Conservation (phyloP, 179 eudicot species). For the Gypsophila paniculata region DNA sequence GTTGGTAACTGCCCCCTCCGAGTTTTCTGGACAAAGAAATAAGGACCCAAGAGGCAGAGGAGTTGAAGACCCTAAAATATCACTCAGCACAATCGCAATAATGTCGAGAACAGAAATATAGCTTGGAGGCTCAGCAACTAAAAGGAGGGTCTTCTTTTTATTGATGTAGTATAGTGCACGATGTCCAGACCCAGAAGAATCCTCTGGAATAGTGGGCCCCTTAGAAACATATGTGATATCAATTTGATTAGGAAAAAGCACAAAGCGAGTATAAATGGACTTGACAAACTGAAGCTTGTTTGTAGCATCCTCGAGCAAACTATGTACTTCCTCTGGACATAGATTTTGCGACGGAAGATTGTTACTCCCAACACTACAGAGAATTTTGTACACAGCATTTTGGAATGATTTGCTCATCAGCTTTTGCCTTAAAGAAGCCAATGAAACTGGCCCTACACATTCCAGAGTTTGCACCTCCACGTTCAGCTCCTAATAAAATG, state of each 20-base stretch:
- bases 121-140: constrained; percentile 84
- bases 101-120: constrained; percentile 69
- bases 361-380: constrained; percentile 38
- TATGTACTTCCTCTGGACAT: constrained; percentile 34
- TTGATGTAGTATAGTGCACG: constrained; percentile 72
- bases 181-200: constrained; percentile 51
- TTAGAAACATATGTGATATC: constrained; percentile 61
- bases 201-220: constrained; percentile 58
- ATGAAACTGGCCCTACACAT: constrained; percentile 52
- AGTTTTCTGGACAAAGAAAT: constrained; percentile 66
- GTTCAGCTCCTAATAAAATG: constrained; percentile 56
- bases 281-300: constrained; percentile 68
- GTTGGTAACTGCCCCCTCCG: constrained; percentile 60
- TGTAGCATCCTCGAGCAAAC: constrained; percentile 48
- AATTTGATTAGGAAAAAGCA: constrained; percentile 63
- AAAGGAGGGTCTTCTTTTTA: constrained; percentile 37
- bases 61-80: constrained; percentile 60
- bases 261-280: constrained; percentile 66
- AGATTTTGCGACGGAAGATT: constrained; percentile 32
- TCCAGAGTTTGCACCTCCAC: constrained; percentile 47
- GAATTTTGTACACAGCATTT: constrained; percentile 58
- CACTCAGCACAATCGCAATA: constrained; percentile 66
- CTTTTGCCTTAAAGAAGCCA: constrained; percentile 53
- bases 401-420: constrained; percentile 73
- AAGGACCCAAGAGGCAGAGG: constrained; percentile 71